Base-by-base conservation (phyloP, 768 basidiomycete species). In the Psilocybe sp. region DNA sequence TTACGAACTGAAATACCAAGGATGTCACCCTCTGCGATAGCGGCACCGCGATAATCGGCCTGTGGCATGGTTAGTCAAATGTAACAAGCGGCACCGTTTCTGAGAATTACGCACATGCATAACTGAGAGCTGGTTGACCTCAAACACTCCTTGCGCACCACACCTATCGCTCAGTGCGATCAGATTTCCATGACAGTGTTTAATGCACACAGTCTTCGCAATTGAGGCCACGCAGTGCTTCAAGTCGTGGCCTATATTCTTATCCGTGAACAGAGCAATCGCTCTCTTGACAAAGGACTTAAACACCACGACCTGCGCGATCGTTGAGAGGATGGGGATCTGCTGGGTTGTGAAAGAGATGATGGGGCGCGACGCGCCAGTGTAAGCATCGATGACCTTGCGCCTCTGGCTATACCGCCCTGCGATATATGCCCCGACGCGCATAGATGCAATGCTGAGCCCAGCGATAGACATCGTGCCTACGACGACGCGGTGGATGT, bases 261-360 rank as follows among this genome's bases (percentile, higher is more conserved):
- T 11, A 36, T 69, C 64, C n/a, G 44, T 46, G 57, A 75, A 74
- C 16, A 54, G 15, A 6, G 33, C 28, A 4, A 62, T 47, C 1
- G 65, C 62, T 19, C 49, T 42, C 32, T 61, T 57, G 20, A 51
- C 47, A n/a, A 70, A 63, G n/a, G 64, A 71, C 23, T 66, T 50
- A 40, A 74, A 35, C 3, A 75, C 73, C 38, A 61, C 66, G 2
- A 63, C 40, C 49, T 70, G 70, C 5, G 74, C 65, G 0, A 71
- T 39, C 3, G 69, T 65, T 5, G 56, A 54, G 7, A 75, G 51
- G 20, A 76, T 64, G 13, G 75, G 75, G 3, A 53, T 55, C 33
- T 74, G 63, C 56, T 76, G 76, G 5, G 76, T 77, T 6, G 66
- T 60, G 67, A 75, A 76, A 0, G 56, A 50, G 6, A 73, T 58